phyloP scores from a whole-genome alignment of 2,329 filamentous ascomycete species.

The Endocalyx cinctus region DNA sequence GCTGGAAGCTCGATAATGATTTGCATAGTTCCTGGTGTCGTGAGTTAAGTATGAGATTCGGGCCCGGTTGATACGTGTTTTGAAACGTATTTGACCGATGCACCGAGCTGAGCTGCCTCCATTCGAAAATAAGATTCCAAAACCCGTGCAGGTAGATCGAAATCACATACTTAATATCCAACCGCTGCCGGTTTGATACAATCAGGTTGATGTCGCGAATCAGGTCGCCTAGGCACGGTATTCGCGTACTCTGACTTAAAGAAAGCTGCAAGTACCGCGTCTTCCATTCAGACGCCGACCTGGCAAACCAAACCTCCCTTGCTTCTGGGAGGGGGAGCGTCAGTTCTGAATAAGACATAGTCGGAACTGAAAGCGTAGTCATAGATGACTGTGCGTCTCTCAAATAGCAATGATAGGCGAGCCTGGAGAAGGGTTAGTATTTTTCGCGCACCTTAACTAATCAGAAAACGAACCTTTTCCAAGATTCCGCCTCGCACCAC shows the following conservation, averaged over 20 bases:
- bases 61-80: slow-evolving; percentile 31
- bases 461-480: slow-evolving; percentile 49
- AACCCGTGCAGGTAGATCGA: slow-evolving; percentile 61
- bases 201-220: slow-evolving; percentile 53
- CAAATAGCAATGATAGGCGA: slow-evolving; percentile 61
- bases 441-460: too few relatives aligned
- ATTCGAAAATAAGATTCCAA: slow-evolving; percentile 63
- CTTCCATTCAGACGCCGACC: slow-evolving; percentile 62
- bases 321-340: slow-evolving; percentile 60
- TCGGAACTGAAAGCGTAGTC: slow-evolving; percentile 58
- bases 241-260: slow-evolving; percentile 33
- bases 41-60: slow-evolving; percentile 44
- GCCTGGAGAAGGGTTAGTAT: slow-evolving; percentile 31
- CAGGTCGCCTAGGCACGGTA: slow-evolving; percentile 51
- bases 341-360: slow-evolving; percentile 66
- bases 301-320: slow-evolving; percentile 61
- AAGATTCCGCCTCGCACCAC: slow-evolving; percentile 63
- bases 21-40: slow-evolving; percentile 60
- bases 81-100: slow-evolving; percentile 44
- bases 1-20: slow-evolving; percentile 45
- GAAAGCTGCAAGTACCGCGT: slow-evolving; percentile 45
- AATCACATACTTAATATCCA: slow-evolving; percentile 54
- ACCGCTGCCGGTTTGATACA: slow-evolving; percentile 39
- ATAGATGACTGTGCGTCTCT: slow-evolving; percentile 66
- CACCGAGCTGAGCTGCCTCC: slow-evolving; percentile 54